phyloP scores from a whole-genome alignment of 1,284 basidiomycete species.

The Farysia itapuensis region DNA sequence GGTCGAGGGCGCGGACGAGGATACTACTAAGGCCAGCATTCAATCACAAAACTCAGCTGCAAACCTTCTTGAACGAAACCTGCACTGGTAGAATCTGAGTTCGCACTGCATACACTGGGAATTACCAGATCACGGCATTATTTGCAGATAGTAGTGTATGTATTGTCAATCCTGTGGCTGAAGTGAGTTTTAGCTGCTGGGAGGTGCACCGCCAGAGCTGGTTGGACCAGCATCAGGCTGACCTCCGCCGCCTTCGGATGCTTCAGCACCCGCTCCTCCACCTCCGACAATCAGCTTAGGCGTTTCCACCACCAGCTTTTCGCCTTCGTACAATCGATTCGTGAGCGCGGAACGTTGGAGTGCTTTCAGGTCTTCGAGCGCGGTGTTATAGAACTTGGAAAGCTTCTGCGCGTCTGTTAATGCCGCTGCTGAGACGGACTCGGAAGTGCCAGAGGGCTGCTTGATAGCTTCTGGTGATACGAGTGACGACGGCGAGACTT shows the following conservation, averaged over 20 bases:
- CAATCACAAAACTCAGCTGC: too few species aligned
- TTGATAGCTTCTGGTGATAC: constrained; percentile 24
- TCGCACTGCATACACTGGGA: too few species aligned
- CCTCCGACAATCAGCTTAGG: constrained; percentile 49
- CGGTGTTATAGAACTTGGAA: constrained; percentile 45
- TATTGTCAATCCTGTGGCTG: too few species aligned
- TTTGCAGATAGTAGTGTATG: too few species aligned
- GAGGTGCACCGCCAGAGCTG: constrained; percentile 33
- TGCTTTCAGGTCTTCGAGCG: constrained; percentile 50
- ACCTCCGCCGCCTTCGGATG: constrained; percentile 31
- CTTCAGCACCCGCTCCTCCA: constrained; percentile 39
- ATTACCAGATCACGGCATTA: too few species aligned
- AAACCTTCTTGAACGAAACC: too few species aligned
- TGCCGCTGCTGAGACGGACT: constrained; percentile 26
- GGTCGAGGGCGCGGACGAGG: constrained; percentile 47
- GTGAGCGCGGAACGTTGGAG: constrained; percentile 55
- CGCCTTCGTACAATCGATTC: constrained; percentile 56
- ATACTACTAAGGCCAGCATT: too few species aligned
- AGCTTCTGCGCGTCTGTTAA: constrained; percentile 33
- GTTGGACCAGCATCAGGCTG: constrained; percentile 31
- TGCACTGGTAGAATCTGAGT: too few species aligned
- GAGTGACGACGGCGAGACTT: constrained; percentile 41
- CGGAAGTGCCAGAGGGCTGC: constrained; percentile 5
- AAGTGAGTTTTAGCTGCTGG: constrained; percentile 25
- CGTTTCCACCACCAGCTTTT: constrained; percentile 56